Base-by-base conservation (phyloP, 129 eudicot genomes). In the Arctium minus region DNA sequence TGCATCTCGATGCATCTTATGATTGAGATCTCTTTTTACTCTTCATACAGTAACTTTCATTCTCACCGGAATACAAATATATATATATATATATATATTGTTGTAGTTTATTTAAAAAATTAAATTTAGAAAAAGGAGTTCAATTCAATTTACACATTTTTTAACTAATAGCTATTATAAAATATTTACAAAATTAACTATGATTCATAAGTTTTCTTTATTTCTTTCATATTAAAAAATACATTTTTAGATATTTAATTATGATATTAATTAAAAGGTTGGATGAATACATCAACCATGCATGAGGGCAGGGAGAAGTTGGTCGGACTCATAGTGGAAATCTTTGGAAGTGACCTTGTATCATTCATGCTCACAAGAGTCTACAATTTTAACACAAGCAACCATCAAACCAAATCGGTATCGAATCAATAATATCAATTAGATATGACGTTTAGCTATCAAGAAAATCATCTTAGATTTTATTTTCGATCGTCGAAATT, bases 251-350 rank as follows among this genome's bases (percentile, higher is more conserved):
- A 60, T 17, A 60, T 60, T 60, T 60, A 60, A 4, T 50, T 33
- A 80, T 50, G 3, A 11, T 50, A 11, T 64, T 56, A 15, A 56
- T 7, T 50, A 50, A 80, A 53, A 70, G 6, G 62, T 35, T 81
- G 79, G 84, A 53, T 72, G 73, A 72, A 53, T 56, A 72, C 8
- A 18, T 60, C 72, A 71, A 72, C 31, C 13, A 9, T 76, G 78
- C 13, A 9, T 76, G 78, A 72, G 73, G 38, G n/a, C 40, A 36
- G 64, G 37, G 62, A 50, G 79, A 81, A 73, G 73, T 81, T 81
- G 84, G 84, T 81, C 60, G 53, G 72, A 73, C 72, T 79, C 33
- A 11, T 67, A 42, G 32, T 40, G 38, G 68, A 69, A 79, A 79
- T 68, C 32, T 79, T 69, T 12, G 15, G 31, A 69, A 69, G 75